Evolutionary conservation across 225 moss, liverwort and hornwort species (phyloP).

Genomic region (Marchantia polymorpha): DNA sequence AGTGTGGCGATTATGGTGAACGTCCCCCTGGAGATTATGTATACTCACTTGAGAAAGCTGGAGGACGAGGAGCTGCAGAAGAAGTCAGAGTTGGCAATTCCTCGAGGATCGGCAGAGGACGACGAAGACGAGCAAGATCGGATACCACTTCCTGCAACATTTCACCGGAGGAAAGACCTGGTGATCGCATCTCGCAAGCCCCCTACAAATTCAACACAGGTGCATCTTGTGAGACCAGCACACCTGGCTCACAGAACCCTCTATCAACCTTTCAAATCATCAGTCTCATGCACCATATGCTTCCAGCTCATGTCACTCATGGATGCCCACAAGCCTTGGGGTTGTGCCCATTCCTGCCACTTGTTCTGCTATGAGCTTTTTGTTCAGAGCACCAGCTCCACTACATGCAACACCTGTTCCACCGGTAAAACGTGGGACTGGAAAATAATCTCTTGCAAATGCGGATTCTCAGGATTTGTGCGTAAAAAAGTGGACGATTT

Average conservation of each 20-base stretch:
- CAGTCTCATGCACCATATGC: constrained; percentile 27
- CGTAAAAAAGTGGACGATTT: not conserved
- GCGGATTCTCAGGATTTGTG: not conserved
- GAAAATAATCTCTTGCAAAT: not conserved
- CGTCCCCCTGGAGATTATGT: constrained; percentile 48
- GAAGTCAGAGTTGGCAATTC: not conserved
- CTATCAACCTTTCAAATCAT: constrained; percentile 17
- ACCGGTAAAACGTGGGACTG: not conserved
- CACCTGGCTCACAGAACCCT: constrained; percentile 30
- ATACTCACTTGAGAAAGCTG: constrained; percentile 48
- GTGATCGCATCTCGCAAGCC: not conserved
- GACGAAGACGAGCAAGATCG: not conserved
- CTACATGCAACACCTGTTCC: not conserved
- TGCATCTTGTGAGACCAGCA: constrained; percentile 30
- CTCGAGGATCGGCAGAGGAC: not conserved
- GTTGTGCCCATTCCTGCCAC: constrained; percentile 32
- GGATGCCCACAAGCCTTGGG: constrained; percentile 37
- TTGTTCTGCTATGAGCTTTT: constrained; percentile 27
- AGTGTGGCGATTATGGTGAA: constrained; percentile 41
- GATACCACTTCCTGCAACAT: not conserved
- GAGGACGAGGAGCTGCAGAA: constrained; percentile 20
- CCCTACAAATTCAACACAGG: not conserved
- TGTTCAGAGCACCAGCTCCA: not conserved
- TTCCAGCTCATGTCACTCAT: constrained; percentile 23
- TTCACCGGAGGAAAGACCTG: not conserved